Percentiles rank a stretch among this genome's conserved stretches.
phyloP scores from a whole-genome alignment of 192 early-diverging fungal genomes.

The Dissophora ornata region DNA sequence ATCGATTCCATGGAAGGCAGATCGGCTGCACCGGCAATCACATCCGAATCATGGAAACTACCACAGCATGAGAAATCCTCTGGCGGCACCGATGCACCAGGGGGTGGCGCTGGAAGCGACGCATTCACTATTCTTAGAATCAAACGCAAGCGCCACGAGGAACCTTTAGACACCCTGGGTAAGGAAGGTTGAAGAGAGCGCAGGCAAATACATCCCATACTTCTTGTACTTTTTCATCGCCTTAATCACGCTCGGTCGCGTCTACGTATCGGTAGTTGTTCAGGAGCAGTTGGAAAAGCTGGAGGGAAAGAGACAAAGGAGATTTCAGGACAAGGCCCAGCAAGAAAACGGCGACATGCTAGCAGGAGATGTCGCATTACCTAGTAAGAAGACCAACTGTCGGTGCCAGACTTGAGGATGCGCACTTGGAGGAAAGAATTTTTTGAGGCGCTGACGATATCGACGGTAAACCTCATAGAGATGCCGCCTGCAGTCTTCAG shows the following conservation, averaged over 20 bases:
- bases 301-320: constrained; percentile 40
- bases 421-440: too few species aligned
- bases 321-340: not conserved
- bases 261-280: constrained; percentile 56
- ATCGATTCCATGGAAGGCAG: too few species aligned
- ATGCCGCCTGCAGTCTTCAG: constrained; percentile 65
- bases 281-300: constrained; percentile 56
- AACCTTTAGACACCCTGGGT: constrained; percentile 78
- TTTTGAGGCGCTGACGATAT: too few species aligned
- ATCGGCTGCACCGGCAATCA: too few species aligned
- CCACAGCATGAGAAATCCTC: too few species aligned
- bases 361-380: constrained; percentile 2
- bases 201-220: not conserved
- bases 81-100: not conserved
- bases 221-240: not conserved
- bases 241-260: not conserved
- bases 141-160: constrained; percentile 80
- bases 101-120: not conserved
- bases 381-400: constrained; percentile 12
- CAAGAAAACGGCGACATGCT: constrained; percentile 11
- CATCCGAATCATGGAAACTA: too few species aligned
- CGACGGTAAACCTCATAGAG: constrained; percentile 5
- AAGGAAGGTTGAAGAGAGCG: not conserved
- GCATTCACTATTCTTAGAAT: constrained; percentile 76
- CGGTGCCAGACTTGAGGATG: too few species aligned